Evolutionary conservation across 2,329 filamentous ascomycete species (phyloP), one percentile per base, ranked within the genome.

Genomic region (Hawksworthiomyces lignivorus): DNA sequence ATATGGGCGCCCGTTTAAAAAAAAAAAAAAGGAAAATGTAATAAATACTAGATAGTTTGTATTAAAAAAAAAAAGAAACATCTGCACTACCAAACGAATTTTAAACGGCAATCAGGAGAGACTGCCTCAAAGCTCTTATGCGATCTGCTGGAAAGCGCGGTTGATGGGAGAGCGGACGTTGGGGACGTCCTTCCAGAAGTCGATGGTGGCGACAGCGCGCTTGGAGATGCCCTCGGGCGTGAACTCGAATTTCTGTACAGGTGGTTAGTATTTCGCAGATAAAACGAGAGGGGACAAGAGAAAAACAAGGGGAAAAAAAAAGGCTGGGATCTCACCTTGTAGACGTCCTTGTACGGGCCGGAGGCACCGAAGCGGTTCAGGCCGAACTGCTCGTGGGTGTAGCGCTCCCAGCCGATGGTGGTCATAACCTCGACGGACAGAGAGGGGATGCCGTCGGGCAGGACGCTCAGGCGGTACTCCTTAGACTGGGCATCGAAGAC

Each of bases 351-450:
- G 77, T 97, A 97, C 54, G 90, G 84, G 59, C 90, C 92, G 43
- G 87, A 94, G 54, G 90, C 90, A 80, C 92, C 92, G 68, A 98
- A 98, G 64, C 92, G 81, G 84, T 98, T 98, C 54, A 98, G 81
- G 64, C 92, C 92, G 60, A 98, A 98, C 74, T 98, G 92, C 80
- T 98, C 92, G 71, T 98, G 90, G 46, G 88, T 86, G 73, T 97
- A 98, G 68, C 90, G 85, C 79, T 97, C 89, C 92, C 92, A 98
- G 56, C 92, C 92, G 69, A 96, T 82, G 54, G 92, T 98, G 67
- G 78, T 84, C 86, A 95, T 94, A 64, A 88, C 89, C 76, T 98
- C 92, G 54, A 98, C 85, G 43, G 86, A 94, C 67, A 98, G 67
- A 49, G 88, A 80, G 53, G 92, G 90, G 62, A 96, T 90, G 54